Evolutionary conservation across 305 asterid species (phyloP).

Genomic region (Fraxinus albicans): DNA sequence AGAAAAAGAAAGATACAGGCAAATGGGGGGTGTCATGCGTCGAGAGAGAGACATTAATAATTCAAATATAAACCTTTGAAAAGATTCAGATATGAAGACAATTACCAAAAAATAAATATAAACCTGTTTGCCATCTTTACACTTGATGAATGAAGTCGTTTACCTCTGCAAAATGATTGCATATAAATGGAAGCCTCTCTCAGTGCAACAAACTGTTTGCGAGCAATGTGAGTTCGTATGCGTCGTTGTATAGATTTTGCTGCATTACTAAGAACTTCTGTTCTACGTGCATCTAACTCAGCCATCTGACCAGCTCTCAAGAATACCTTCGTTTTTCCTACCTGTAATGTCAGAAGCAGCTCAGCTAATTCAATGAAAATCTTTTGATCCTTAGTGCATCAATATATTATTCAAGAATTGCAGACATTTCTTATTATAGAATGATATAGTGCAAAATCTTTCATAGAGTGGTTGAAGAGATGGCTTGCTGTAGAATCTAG

Average conservation of each 20-base stretch:
- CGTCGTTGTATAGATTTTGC: constrained; percentile 86
- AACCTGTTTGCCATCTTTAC: constrained; percentile 2
- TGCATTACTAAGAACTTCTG: constrained; percentile 86
- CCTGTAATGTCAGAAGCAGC: constrained; percentile 46
- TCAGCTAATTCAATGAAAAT: constrained; percentile 22
- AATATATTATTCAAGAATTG: constrained; percentile 1
- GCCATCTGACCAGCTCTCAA: constrained; percentile 99
- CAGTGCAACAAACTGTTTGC: constrained; percentile 59
- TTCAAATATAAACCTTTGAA: constrained; percentile 14
- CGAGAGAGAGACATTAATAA: not conserved
- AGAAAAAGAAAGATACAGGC: constrained; percentile 8
- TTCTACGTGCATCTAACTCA: constrained; percentile 92
- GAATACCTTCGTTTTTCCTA: constrained; percentile 98
- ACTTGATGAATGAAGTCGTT: constrained; percentile 22
- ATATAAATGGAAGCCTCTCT: constrained; percentile 60
- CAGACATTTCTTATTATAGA: not conserved
- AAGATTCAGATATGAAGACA: not conserved
- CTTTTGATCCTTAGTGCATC: constrained; percentile 16
- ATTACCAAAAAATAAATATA: constrained; percentile 4
- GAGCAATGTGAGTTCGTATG: constrained; percentile 78
- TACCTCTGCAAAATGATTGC: constrained; percentile 92
- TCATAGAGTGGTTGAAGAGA: not conserved
- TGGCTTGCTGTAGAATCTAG: constrained; percentile 1
- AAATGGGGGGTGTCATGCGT: not conserved
- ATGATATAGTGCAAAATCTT: constrained; percentile 1